These are phyloP conservation scores for Podospora didyma DNA, from an alignment of 495 filamentous ascomycete species.

Conservation along the genomic window DNA sequence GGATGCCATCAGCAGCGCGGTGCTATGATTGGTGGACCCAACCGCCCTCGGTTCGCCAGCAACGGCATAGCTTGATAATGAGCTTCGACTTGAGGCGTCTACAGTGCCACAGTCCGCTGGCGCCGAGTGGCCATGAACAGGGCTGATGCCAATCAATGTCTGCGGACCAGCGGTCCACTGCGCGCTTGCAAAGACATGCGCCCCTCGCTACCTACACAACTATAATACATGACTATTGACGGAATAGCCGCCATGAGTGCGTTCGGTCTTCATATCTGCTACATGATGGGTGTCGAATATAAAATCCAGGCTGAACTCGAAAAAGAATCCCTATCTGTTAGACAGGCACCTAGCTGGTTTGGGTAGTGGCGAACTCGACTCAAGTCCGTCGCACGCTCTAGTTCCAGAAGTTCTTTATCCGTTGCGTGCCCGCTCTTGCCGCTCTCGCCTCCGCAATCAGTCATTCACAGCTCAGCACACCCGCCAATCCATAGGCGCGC, in stretches of 20 bases:
- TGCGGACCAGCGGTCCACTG: neutral
- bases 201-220: neutral
- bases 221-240: neutral
- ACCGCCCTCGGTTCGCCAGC: neutral
- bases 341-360: neutral
- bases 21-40: neutral
- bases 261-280: too few relatives aligned
- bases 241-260: neutral
- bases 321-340: neutral
- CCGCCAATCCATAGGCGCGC: too few relatives aligned
- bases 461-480: too few relatives aligned
- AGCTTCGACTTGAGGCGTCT: too few relatives aligned
- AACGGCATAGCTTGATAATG: too few relatives aligned
- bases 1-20: neutral
- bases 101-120: too few relatives aligned
- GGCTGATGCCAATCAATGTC: too few relatives aligned
- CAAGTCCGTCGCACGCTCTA: neutral
- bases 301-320: neutral
- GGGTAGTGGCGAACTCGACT: neutral
- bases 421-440: too few relatives aligned
- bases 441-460: too few relatives aligned
- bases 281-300: too few relatives aligned
- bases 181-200: neutral
- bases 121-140: too few relatives aligned
- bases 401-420: too few relatives aligned